Evolutionary conservation across 345 rosid genomes (phyloP), one percentile per base, ranked within the genome.

Genomic region (Anacardium occidentale): DNA sequence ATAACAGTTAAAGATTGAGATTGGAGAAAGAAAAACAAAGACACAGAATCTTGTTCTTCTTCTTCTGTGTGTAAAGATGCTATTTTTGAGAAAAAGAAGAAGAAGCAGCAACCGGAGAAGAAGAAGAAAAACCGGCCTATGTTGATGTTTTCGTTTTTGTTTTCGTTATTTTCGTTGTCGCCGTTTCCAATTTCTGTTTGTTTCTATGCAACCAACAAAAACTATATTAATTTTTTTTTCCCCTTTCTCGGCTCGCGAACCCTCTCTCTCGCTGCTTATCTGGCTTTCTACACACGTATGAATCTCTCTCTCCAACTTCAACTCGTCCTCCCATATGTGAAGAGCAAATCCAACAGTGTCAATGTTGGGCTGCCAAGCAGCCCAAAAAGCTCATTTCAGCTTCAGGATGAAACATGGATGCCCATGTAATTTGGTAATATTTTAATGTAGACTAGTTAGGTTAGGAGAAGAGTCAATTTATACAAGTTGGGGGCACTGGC

Each of bases 121-220:
- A 60, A 32, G 48, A 20, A 32, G 12, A 4, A 17, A 47, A 45
- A 58, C 40, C 32, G 47, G 29, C 25, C 72, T 55, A 48, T 57
- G 82, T 69, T 21, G 22, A 13, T 69, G 8, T 13, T 55, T 40
- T 22, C 54, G 75, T 50, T 71, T 56, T 69, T 17, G 50, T 17
- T 50, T 25, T 50, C 42, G 14, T 56, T 59, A 24, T 40, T 18
- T 47, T n/a, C 57, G 75, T 20, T 60, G 56, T 51, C 44, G 64
- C 15, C 50, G 59, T 24, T 70, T 75, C 66, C 65, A 53, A 22
- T 68, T 55, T 57, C 32, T 21, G 75, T 62, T 74, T 26, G 45
- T 42, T 70, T 69, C 73, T 68, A 55, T n/a, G 65, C 52, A 17
- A 63, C 47, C 14, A 10, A 48, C 32, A 29, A 29, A 29, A 29